Evolutionary conservation across 352 stramenopile species (phyloP).

Genomic region (Phytopythium aichiense): DNA sequence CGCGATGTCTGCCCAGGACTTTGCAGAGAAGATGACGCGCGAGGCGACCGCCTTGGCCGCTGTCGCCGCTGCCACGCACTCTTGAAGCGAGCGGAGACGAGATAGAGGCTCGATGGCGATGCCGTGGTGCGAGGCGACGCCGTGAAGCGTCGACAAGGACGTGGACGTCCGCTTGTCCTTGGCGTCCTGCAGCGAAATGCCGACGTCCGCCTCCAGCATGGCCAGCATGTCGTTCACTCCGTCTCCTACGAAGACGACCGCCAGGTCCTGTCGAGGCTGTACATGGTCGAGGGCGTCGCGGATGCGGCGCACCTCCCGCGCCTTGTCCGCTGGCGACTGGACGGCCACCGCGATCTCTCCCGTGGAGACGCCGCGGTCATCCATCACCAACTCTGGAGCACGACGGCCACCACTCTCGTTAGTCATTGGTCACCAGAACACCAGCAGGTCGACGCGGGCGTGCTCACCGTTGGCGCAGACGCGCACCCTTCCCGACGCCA

Average conservation of each 20-base stretch:
- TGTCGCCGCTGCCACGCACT: constrained; percentile 8
- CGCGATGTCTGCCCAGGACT: constrained; percentile 21
- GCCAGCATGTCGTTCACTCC: constrained; percentile 63
- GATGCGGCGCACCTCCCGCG: constrained; percentile 18
- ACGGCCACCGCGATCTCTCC: constrained; percentile 46
- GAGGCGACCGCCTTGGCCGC: not conserved
- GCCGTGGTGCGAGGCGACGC: constrained; percentile 29
- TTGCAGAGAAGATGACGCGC: constrained; percentile 26
- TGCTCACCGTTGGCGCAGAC: constrained; percentile 58
- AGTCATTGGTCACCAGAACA: too few species aligned
- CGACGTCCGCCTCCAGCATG: constrained; percentile 59
- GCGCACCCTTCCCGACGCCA: not conserved
- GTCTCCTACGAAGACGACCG: constrained; percentile 60
- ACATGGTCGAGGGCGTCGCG: not conserved
- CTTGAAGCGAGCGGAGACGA: constrained; percentile 8
- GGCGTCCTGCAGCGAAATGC: constrained; percentile 25
- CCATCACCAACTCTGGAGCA: constrained; percentile 40
- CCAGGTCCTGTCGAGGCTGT: not conserved
- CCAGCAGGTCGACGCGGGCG: too few species aligned
- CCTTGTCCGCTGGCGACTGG: constrained; percentile 62
- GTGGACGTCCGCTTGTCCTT: not conserved
- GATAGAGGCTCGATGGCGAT: constrained; percentile 26
- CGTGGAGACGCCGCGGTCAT: constrained; percentile 35
- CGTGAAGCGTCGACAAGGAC: constrained; percentile 9
- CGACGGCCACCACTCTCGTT: constrained; percentile 1